Evolutionary conservation across 345 rosid genomes (phyloP), one percentile per base, ranked within the genome.

Genomic region (Citrus mangshanensis): DNA sequence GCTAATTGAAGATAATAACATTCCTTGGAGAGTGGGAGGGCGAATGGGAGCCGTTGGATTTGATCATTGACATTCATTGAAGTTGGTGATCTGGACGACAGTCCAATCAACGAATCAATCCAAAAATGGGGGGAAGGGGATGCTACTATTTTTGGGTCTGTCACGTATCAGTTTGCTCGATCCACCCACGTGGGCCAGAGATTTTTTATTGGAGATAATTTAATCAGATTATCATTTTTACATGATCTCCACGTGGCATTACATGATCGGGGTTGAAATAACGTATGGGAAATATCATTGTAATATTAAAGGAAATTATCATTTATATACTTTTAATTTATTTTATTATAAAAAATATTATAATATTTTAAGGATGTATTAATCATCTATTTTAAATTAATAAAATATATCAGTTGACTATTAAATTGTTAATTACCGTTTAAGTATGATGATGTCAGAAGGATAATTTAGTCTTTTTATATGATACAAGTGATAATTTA

Each of bases 81-180:
- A n/a, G 40, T 25, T 7, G 59, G 68, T 13, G 81, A 42, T 54
- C 68, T 9, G 58, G 28, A 3, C 35, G 68, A 81, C 77, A 16
- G 81, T 84, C 87, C 66, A 79, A 81, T 84, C 87, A 81, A 73
- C 7, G 58, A 54, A 16, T 51, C 56, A 51, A 16, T 51, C 56
- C 42, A 38, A 3, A 27, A 6, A 55, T 38, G 3, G 16, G 28
- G 28, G 19, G 7, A 7, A 68, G 42, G 42, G 75, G 83, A 6
- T 35, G 25, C 65, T 78, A 69, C 69, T 32, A 54, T 56, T 71
- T 62, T 28, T 25, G 70, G 79, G 84, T 49, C 72, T 84, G 74
- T 75, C 72, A 65, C 24, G 18, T 60, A 37, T 55, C 40, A 6
- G 54, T 42, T 64, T 60, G 42, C 79, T 28, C 70, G 54, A 46